A percentile compares a stretch with the other conserved stretches of the same genome.
Evolutionary conservation across 78 protist genomes (phyloP).

Genomic region (Bigelowiella natans): DNA sequence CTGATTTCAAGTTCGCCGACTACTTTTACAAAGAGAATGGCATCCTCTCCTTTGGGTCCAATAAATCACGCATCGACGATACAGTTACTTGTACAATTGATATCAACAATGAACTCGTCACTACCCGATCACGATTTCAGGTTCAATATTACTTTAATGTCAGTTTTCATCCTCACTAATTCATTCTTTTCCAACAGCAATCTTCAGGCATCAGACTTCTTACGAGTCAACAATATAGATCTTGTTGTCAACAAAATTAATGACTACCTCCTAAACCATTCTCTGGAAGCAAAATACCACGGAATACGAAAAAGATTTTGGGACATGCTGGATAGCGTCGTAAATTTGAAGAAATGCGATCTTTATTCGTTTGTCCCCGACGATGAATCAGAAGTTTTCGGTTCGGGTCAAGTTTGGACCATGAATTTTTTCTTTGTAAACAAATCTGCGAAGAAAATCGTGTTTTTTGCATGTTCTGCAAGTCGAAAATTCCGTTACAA

Average conservation of each 20-base stretch:
- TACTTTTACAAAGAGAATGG: background rate
- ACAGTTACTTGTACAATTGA: background rate
- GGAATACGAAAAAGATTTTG: background rate
- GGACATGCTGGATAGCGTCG: background rate
- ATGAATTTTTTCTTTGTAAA: background rate
- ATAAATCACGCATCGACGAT: background rate
- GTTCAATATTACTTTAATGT: no score
- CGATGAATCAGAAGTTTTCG: background rate
- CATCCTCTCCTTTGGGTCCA: background rate
- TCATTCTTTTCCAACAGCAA: background rate
- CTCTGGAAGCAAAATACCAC: background rate
- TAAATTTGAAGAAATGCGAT: background rate
- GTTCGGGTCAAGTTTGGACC: background rate
- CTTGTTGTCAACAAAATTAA: background rate
- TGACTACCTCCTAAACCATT: background rate
- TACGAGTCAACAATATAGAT: background rate
- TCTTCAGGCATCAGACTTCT: background rate
- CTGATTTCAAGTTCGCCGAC: background rate
- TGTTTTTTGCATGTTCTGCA: background rate
- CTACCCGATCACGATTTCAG: background rate
- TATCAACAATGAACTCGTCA: background rate
- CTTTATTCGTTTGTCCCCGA: background rate
- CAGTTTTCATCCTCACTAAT: no score
- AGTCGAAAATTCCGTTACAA: background rate
- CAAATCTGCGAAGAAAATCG: background rate